Base-by-base conservation (phyloP, 345 rosid species). In the Acer saccharum region DNA sequence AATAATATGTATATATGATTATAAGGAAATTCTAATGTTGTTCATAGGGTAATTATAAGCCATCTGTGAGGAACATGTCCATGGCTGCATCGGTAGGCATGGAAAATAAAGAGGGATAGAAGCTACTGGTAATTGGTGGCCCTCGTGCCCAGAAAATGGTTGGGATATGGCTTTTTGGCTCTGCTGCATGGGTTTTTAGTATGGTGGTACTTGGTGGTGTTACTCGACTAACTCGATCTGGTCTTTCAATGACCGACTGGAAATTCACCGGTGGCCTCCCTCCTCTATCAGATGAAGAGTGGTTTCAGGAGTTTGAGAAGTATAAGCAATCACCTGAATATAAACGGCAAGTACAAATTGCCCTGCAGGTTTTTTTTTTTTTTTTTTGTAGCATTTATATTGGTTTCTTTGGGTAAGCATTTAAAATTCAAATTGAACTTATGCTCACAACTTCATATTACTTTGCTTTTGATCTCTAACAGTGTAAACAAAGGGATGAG, bases 211-310 rank as follows among this genome's bases (percentile, higher is more conserved):
- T 94, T 44, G 99, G 99, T 50, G 97, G 98, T 68, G 81, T 89
- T 3, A 94, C 99, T 4, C 86, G 97, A 21, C 88, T 96, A 67
- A 94, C 97, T 7, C 87, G 97, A 32, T 96, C 97, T 52, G 98
- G 97, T 78, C 95, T 96, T 72, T 94, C 99, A 1, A 94, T 96
- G 97, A 96, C 98, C 50, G 98, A 94, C 68, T 94, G 98, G 99
- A 94, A 94, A 83, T 94, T 96, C 79, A 62, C 93, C 0, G 98
- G 98, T 17, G 76, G 84, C 50, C 94, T 94, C 74, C 98, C 97
- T 82, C 97, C 98, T 78, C 80, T 92, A 10, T 86, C 98, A 18
- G 90, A 89, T 57, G 95, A 89, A 71, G 95, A 95, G 68, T 96
- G 98, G 97, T 71, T 35, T 65, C 77, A 75, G 73, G 99, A 96